A percentile compares a stretch with the other conserved stretches of the same genome.
Conservation (phyloP, 2,329 filamentous ascomycete genomes). For the Cladophialophora chaetospira region DNA sequence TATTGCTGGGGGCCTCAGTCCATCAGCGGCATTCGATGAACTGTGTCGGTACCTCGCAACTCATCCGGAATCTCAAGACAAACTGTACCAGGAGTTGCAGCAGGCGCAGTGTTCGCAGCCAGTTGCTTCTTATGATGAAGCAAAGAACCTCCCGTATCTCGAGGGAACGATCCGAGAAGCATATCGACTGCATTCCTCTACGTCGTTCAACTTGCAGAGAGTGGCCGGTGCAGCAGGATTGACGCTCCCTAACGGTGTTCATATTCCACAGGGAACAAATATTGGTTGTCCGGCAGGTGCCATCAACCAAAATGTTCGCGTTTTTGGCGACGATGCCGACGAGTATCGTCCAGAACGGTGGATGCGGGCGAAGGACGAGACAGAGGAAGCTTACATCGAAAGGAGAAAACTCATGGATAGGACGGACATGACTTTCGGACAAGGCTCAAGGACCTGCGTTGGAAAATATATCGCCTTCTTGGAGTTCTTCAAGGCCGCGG, state of each 20-base stretch:
- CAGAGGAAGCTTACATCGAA: neutral
- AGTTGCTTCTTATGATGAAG: constrained; percentile 3
- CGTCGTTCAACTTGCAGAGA: constrained; percentile 11
- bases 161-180: constrained; percentile 15
- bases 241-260: constrained; percentile 8
- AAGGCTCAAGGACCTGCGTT: constrained; percentile 13
- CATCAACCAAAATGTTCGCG: constrained; percentile 7
- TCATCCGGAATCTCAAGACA: constrained; percentile 10
- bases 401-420: constrained; percentile 13
- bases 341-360: constrained; percentile 12
- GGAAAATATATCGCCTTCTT: constrained; percentile 12
- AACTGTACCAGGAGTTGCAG: constrained; percentile 6
- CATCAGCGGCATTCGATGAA: constrained; percentile 4
- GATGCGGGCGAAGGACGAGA: constrained; percentile 1
- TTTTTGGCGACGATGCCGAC: constrained; percentile 10
- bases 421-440: constrained; percentile 11
- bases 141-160: constrained; percentile 7
- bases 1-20: constrained; percentile 15
- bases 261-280: constrained; percentile 11
- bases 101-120: neutral
- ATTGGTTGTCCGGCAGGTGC: constrained; percentile 7
- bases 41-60: constrained; percentile 9
- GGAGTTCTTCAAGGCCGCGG: constrained; percentile 19
- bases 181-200: constrained; percentile 1
- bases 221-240: constrained; percentile 1